phyloP scores from a whole-genome alignment of 495 filamentous ascomycete genomes.

The Penicillium lividum region DNA sequence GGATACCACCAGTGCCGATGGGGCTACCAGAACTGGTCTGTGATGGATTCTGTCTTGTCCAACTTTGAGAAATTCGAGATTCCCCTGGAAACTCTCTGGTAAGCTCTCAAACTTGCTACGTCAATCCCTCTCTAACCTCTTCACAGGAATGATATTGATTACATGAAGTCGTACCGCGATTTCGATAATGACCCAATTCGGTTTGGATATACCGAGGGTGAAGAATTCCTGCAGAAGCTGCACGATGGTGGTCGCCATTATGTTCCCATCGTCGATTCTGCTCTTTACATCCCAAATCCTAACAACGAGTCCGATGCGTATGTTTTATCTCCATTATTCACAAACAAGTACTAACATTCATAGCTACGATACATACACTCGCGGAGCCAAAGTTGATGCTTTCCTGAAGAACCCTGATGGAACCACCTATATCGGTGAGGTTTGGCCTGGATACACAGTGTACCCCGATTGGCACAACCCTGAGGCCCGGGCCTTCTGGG shows the following conservation, averaged over 20 bases:
- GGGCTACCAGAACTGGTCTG: constrained; percentile 63
- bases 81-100: constrained; percentile 71
- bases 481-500: constrained; percentile 68
- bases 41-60: constrained; percentile 55
- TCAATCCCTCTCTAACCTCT: constrained; percentile 3
- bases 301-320: constrained; percentile 67
- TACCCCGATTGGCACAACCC: constrained; percentile 63
- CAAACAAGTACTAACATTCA: background rate
- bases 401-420: constrained; percentile 66
- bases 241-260: constrained; percentile 72
- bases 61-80: constrained; percentile 62
- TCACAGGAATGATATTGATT: constrained; percentile 58
- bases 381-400: constrained; percentile 62
- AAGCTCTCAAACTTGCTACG: constrained; percentile 1
- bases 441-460: constrained; percentile 68
- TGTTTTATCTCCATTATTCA: constrained; percentile 14
- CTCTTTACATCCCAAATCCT: constrained; percentile 76
- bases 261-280: constrained; percentile 82
- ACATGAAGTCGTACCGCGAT: constrained; percentile 59
- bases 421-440: constrained; percentile 61
- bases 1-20: constrained; percentile 68
- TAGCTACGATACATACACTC: constrained; percentile 64
- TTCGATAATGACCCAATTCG: constrained; percentile 57
- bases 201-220: constrained; percentile 51
- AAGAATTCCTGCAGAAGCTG: constrained; percentile 62